Base-by-base conservation (phyloP, 2,329 filamentous ascomycete genomes). In the Cordyceps pruinosa region DNA sequence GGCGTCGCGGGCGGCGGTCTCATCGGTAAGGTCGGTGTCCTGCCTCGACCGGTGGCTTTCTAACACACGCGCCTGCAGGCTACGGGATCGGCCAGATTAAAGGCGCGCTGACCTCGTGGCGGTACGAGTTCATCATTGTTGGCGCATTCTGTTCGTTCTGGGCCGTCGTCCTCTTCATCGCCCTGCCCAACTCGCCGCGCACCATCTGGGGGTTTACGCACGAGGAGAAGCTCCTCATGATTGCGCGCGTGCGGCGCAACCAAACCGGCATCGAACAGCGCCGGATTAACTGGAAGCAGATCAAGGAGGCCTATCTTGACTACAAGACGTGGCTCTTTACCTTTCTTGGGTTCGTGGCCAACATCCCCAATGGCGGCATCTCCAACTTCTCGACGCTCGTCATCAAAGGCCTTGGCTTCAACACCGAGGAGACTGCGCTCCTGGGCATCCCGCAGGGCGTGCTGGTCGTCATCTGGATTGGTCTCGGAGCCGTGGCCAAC, bases 111-210 rank as follows among this genome's bases (percentile, higher is more conserved):
- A 73, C 78, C 0, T 80, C 78, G 0, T 88, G 85, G 85, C 82
- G 81, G 64, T 88, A 85, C 61, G 84, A 88, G 56, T 88, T 88
- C 65, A 69, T 89, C 17, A 78, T 88, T n/a, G 83, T 83, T 4
- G 75, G 75, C 8, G 74, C 80, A 1, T 72, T 86, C 12, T 86
- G 82, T 58, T 73, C 79, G 17, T 58, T 74, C 13, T 87, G 84
- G 78, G 85, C 81, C 2, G 74, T 86, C 8, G 69, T 82, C 12
- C 79, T 86, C 65, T 73, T 78, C 42, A 66, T 83, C 19, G 69
- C 83, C 41, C 73, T 86, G 2, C 82, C 83, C 2, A 81, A 84
- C 63, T 79, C 77, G 0, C 83, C 82, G 0, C 73, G 80, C 21
- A 81, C 77, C 1, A 78, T 79, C 15, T 74, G 75, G 37, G 77